Percentiles rank a stretch among this genome's conserved stretches.
phyloP scores from a whole-genome alignment of 495 filamentous ascomycete species.

The Talaromyces proteolyticus region DNA sequence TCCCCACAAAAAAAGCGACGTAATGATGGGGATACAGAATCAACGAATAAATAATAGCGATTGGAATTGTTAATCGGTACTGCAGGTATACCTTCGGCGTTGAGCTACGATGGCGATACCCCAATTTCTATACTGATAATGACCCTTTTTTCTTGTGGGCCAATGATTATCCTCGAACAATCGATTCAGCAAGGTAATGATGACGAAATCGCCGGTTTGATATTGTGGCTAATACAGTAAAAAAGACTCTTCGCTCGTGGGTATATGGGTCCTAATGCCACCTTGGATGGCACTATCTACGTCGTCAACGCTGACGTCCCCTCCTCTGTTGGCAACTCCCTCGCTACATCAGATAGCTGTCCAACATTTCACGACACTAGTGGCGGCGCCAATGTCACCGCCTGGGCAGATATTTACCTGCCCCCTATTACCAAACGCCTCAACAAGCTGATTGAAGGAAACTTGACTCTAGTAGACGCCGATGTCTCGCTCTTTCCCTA shows the following conservation, averaged over 20 bases:
- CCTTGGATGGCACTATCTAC: slow-evolving; percentile 40
- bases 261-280: slow-evolving; percentile 42
- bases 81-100: slow-evolving; percentile 11
- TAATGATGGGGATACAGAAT: too few relatives aligned
- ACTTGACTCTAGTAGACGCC: slow-evolving; percentile 39
- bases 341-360: slow-evolving; percentile 51
- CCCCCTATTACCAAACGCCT: slow-evolving; percentile 31
- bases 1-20: slow-evolving; percentile 29
- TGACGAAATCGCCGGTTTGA: neutral
- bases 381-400: slow-evolving; percentile 18
- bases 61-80: slow-evolving; percentile 14
- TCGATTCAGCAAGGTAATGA: slow-evolving; percentile 44
- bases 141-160: slow-evolving; percentile 50
- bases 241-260: slow-evolving; percentile 48
- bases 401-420: neutral
- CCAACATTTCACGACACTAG: slow-evolving; percentile 42
- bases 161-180: slow-evolving; percentile 48
- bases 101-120: slow-evolving; percentile 31
- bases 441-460: slow-evolving; percentile 38
- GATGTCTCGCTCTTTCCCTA: slow-evolving; percentile 52
- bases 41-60: slow-evolving; percentile 14
- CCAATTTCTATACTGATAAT: slow-evolving; percentile 48
- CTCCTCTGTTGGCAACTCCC: slow-evolving; percentile 41
- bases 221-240: too few relatives aligned
- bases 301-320: slow-evolving; percentile 42